These are phyloP conservation scores for Drechslerella coelobrocha DNA, from an alignment of 2,329 filamentous ascomycete species.

Conservation along the genomic window DNA sequence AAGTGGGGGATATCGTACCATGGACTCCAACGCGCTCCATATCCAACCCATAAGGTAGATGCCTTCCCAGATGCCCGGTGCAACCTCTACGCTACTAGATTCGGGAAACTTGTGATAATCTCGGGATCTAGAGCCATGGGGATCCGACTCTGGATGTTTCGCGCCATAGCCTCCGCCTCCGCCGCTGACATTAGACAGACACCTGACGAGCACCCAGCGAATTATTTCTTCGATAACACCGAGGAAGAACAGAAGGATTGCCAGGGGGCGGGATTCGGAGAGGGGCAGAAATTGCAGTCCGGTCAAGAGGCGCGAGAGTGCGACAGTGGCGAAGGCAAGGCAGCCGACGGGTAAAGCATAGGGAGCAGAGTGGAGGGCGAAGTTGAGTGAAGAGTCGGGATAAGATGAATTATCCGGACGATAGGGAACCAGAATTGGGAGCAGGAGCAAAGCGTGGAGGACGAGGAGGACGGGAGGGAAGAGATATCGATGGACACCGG, in stretches of 20 bases:
- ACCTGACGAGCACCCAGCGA: slow-evolving; percentile 32
- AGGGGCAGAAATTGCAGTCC: background rate
- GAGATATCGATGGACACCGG: slow-evolving; percentile 34
- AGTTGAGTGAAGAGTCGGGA: slow-evolving; percentile 35
- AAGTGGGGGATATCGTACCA: slow-evolving; percentile 11
- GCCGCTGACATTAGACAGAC: slow-evolving; percentile 23
- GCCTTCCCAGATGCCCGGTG: slow-evolving; percentile 47
- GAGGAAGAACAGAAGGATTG: slow-evolving; percentile 24
- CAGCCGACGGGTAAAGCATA: slow-evolving; percentile 35
- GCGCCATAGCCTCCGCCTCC: slow-evolving; percentile 44
- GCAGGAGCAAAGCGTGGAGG: slow-evolving; percentile 29
- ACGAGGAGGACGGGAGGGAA: slow-evolving; percentile 29
- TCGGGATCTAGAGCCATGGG: background rate
- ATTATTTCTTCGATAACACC: slow-evolving; percentile 35
- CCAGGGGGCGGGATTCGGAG: slow-evolving; percentile 14
- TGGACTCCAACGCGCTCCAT: slow-evolving; percentile 36
- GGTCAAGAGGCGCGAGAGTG: slow-evolving; percentile 14
- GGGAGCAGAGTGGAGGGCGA: slow-evolving; percentile 34
- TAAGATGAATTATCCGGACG: slow-evolving; percentile 39
- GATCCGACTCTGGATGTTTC: slow-evolving; percentile 28
- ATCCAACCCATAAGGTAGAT: slow-evolving; percentile 46
- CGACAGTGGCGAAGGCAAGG: slow-evolving; percentile 35
- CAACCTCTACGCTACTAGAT: slow-evolving; percentile 33
- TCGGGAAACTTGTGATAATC: slow-evolving; percentile 4
- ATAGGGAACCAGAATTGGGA: slow-evolving; percentile 43